These are phyloP conservation scores for Paraphoma sp. DNA, from an alignment of 2,329 filamentous ascomycete genomes.

Conservation along the genomic window DNA sequence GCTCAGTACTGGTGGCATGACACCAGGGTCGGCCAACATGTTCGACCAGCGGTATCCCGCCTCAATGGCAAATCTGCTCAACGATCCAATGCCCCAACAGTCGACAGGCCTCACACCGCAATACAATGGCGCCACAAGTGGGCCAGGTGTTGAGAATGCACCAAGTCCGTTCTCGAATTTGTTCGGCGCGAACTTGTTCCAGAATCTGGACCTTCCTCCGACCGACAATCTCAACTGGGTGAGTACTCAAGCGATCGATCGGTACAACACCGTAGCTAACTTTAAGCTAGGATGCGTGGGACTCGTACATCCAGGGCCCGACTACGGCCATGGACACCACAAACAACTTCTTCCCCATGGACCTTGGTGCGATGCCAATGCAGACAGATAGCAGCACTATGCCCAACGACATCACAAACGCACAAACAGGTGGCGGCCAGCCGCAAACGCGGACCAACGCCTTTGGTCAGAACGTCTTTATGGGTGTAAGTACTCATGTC, in stretches of 20 bases:
- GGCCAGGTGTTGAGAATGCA: slow-evolving; percentile 44
- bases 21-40: slow-evolving; percentile 55
- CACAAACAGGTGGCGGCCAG: slow-evolving; percentile 21
- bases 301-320: slow-evolving; percentile 70
- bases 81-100: slow-evolving; percentile 42
- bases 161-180: slow-evolving; percentile 62
- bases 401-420: slow-evolving; percentile 21
- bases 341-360: slow-evolving; percentile 54
- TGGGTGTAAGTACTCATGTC: slow-evolving; percentile 41
- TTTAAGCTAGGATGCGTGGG: slow-evolving; percentile 63
- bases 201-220: slow-evolving; percentile 61
- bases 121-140: slow-evolving; percentile 42
- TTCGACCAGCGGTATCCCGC: slow-evolving; percentile 49
- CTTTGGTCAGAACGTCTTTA: slow-evolving; percentile 47
- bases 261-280: slow-evolving; percentile 9
- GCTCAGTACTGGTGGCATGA: slow-evolving; percentile 67
- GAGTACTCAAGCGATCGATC: slow-evolving; percentile 37
- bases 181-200: slow-evolving; percentile 57
- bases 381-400: slow-evolving; percentile 34
- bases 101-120: slow-evolving; percentile 42
- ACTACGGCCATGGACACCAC: slow-evolving; percentile 46
- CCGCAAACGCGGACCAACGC: slow-evolving; percentile 34
- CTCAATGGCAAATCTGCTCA: slow-evolving; percentile 47
- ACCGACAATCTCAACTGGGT: slow-evolving; percentile 67
- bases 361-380: slow-evolving; percentile 42